Conservation (phyloP, 495 filamentous ascomycete species). For the Penicillium cosmopolitanum region DNA sequence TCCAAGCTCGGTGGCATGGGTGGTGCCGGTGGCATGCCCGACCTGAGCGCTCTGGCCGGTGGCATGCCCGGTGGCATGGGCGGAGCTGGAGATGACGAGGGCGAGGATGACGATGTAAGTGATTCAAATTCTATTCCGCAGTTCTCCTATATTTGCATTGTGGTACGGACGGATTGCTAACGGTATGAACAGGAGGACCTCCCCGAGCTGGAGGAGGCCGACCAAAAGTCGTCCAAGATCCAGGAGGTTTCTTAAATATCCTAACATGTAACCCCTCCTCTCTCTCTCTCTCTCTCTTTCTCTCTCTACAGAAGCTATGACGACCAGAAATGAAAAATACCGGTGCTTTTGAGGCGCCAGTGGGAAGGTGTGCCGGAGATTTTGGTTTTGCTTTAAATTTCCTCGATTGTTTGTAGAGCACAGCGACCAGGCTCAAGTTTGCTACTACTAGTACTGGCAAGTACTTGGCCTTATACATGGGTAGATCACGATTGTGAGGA, state of each 20-base stretch:
- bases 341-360: constrained; percentile 21
- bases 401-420: constrained; percentile 23
- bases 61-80: constrained; percentile 47
- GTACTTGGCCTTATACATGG: constrained; percentile 1
- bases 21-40: constrained; percentile 45
- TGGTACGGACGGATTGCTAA: not conserved
- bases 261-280: constrained; percentile 5
- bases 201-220: constrained; percentile 60
- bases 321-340: constrained; percentile 36
- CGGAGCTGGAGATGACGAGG: constrained; percentile 61
- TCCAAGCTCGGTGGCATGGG: constrained; percentile 78
- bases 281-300: no score
- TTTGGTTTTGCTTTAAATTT: constrained; percentile 25
- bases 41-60: constrained; percentile 50
- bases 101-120: constrained; percentile 63
- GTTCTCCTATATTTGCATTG: constrained; percentile 35
- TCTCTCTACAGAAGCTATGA: constrained; percentile 29
- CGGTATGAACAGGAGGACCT: constrained; percentile 58
- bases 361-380: constrained; percentile 19
- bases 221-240: constrained; percentile 55
- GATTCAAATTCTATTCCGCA: not conserved
- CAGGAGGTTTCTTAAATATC: constrained; percentile 57
- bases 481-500: constrained; percentile 10
- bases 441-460: not conserved
- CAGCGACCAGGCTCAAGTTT: constrained; percentile 17